Evolutionary conservation across 345 rosid genomes (phyloP), one percentile per base, ranked within the genome.

Genomic region (Turritis glabra): DNA sequence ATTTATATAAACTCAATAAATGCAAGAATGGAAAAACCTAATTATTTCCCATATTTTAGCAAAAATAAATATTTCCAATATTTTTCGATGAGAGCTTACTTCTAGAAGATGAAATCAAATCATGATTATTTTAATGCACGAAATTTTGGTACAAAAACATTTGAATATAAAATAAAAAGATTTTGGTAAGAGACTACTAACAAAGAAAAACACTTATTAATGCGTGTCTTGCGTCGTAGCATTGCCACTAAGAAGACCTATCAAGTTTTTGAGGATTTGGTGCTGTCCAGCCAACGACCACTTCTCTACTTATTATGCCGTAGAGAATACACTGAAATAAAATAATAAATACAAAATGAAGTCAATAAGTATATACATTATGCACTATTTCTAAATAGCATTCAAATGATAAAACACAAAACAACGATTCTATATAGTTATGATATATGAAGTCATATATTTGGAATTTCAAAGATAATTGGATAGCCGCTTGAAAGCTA

Each of bases 251-350:
- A 43, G 64, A 62, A 62, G 25, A 69, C 64, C 41, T 53, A 69
- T 69, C 58, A 33, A 44, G 26, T 43, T 67, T 76, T 69, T 41
- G 64, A 69, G 33, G 18, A 40, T 53, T 69, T 69, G 71, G 79
- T 76, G 80, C 80, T 76, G 71, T 76, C 80, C 80, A 76, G 65
- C 80, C 75, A 69, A 69, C n/a, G 58, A 32, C 74, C 80, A 76
- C 79, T 69, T 76, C 57, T 69, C 70, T 76, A 53, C 69, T 43
- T 33, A 30, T 52, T 65, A 58, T 75, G 61, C 54, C 54, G 33
- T 27, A 74, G 59, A 46, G 29, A 73, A 29, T 30, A 73, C 51
- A 33, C 3, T 56, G 52, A 46, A 26, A 56, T 26, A 22, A 59
- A 33, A 46, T 23, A 52, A 55, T 33, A 30, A n/a, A 29, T 44